Conservation (phyloP, 2,329 filamentous ascomycete genomes). For the Sclerotinia glacialis region DNA sequence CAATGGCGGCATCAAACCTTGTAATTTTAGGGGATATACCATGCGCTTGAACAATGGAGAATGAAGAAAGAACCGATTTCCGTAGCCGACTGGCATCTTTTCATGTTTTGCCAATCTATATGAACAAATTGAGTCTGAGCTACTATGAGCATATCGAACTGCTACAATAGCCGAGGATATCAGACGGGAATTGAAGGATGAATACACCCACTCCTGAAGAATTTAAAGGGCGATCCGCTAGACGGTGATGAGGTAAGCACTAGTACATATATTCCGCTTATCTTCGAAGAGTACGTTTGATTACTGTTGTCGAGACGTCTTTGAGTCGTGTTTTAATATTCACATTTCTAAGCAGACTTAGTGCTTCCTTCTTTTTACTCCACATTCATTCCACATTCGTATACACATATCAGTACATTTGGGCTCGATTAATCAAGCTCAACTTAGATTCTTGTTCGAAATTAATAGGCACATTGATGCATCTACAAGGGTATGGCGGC, state of each 20-base stretch:
- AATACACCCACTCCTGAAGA: not conserved
- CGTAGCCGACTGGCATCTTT: not conserved
- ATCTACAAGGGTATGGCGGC: not conserved
- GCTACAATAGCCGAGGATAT: constrained; percentile 1
- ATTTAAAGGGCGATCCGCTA: not conserved
- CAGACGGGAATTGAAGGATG: not conserved
- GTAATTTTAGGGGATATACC: constrained; percentile 20
- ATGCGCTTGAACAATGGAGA: constrained; percentile 19
- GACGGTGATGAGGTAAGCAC: not conserved
- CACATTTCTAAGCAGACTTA: not conserved
- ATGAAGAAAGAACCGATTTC: not conserved
- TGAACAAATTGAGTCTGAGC: not conserved
- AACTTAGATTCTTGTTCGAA: not conserved
- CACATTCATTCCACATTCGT: not conserved
- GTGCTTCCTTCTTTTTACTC: not conserved
- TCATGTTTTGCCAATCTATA: not conserved
- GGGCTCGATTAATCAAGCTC: not conserved
- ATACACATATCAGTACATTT: not conserved
- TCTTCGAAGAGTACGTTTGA: not conserved
- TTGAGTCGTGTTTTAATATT: not conserved
- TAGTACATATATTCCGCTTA: not conserved
- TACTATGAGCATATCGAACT: not conserved
- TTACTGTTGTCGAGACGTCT: not conserved
- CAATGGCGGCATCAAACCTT: not conserved
- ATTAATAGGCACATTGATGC: not conserved